These are phyloP conservation scores for Ajuga reptans DNA, from an alignment of 305 asterid species.

Conservation along the genomic window DNA sequence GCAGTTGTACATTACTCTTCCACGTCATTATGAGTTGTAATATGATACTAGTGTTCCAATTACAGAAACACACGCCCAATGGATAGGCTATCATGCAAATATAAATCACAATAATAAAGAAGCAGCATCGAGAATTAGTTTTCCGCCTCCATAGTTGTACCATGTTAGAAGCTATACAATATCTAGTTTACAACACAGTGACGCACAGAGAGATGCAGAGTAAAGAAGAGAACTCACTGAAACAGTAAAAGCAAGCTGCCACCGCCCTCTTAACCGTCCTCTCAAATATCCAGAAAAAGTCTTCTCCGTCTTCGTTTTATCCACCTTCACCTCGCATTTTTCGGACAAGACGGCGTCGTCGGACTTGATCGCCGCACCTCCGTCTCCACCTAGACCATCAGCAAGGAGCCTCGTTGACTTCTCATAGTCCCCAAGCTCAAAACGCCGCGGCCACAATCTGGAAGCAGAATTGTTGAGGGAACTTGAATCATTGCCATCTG, in stretches of 20 bases:
- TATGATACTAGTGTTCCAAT: neutral
- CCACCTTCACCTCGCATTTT: constrained; percentile 25
- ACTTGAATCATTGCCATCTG: constrained; percentile 7
- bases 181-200: neutral
- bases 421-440: constrained; percentile 24
- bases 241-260: constrained; percentile 41
- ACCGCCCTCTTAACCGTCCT: constrained; percentile 34
- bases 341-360: constrained; percentile 27
- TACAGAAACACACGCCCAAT: neutral
- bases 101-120: neutral
- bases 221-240: constrained; percentile 38
- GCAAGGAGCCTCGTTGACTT: constrained; percentile 36
- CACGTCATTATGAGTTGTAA: neutral
- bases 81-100: neutral
- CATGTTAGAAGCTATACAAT: neutral
- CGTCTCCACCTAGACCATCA: constrained; percentile 20
- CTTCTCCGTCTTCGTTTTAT: constrained; percentile 24
- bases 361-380: constrained; percentile 7
- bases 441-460: constrained; percentile 35
- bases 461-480: constrained; percentile 15
- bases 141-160: constrained; percentile 6
- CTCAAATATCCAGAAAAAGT: constrained; percentile 26
- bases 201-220: neutral
- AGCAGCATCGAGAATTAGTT: neutral
- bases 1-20: neutral